phyloP scores from a whole-genome alignment of 2,329 filamentous ascomycete species.

The Cryoendolithus antarcticus region DNA sequence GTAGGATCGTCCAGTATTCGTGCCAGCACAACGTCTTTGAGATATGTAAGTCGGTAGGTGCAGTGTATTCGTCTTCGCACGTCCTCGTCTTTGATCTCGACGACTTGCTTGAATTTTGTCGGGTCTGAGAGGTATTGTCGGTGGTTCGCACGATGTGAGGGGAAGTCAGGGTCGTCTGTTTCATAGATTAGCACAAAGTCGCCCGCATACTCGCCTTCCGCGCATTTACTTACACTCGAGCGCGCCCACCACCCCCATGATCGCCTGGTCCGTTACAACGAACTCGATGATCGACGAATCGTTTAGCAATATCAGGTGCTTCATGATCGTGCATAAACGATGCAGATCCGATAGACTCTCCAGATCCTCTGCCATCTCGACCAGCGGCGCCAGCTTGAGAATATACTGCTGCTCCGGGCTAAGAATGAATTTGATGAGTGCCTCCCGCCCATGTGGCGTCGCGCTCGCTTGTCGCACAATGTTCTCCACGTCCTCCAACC shows the following conservation, averaged over 20 bases:
- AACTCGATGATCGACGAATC: slow-evolving; percentile 91
- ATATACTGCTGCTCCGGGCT: slow-evolving; percentile 64
- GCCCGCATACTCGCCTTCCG: not conserved
- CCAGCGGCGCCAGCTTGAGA: slow-evolving; percentile 69
- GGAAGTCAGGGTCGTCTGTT: slow-evolving; percentile 84
- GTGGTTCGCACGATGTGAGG: slow-evolving; percentile 93
- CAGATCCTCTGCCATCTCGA: slow-evolving; percentile 80
- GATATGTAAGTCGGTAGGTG: slow-evolving; percentile 88
- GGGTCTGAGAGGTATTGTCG: slow-evolving; percentile 82
- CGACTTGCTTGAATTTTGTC: slow-evolving; percentile 90
- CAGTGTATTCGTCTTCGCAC: slow-evolving; percentile 88
- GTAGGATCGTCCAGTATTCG: slow-evolving; percentile 95
- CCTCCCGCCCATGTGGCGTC: slow-evolving; percentile 66
- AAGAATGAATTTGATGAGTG: slow-evolving; percentile 76
- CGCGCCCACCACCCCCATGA: slow-evolving; percentile 86
- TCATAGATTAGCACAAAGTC: slow-evolving; percentile 18
- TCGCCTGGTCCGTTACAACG: slow-evolving; percentile 77
- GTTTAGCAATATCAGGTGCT: slow-evolving; percentile 85
- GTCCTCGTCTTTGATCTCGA: slow-evolving; percentile 70
- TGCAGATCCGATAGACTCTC: slow-evolving; percentile 81
- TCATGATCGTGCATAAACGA: slow-evolving; percentile 94
- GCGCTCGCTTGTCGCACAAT: slow-evolving; percentile 69
- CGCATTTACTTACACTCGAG: slow-evolving; percentile 44
- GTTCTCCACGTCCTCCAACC: slow-evolving; percentile 72
- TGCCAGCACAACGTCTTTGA: slow-evolving; percentile 96